Conservation (phyloP, 202 grass and related monocot species). For the Digitaria exilis region DNA sequence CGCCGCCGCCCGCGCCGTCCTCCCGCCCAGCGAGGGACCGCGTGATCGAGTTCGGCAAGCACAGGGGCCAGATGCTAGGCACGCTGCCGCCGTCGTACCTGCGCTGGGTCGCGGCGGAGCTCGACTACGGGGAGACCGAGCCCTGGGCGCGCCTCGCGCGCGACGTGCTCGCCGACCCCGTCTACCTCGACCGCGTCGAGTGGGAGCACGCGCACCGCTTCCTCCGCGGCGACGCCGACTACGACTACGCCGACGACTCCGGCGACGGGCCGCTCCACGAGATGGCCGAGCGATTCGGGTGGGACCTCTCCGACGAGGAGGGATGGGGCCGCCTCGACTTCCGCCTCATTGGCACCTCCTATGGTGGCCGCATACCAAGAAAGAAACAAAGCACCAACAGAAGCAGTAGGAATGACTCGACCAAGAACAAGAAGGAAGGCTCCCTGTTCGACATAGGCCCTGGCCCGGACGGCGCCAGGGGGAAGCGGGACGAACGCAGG, state of each 20-base stretch:
- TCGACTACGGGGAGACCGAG: slow-evolving; percentile 55
- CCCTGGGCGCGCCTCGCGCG: slow-evolving; percentile 60
- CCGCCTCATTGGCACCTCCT: slow-evolving; percentile 69
- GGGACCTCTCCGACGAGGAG: slow-evolving; percentile 77
- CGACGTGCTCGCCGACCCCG: slow-evolving; percentile 63
- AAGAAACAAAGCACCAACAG: slow-evolving; percentile 8
- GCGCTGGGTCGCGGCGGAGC: slow-evolving; percentile 56
- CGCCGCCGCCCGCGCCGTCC: not conserved
- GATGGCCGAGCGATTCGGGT: slow-evolving; percentile 72
- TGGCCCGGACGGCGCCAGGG: not conserved
- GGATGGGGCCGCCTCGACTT: slow-evolving; percentile 67
- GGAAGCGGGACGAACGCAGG: slow-evolving; percentile 52
- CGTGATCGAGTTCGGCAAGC: slow-evolving; percentile 62
- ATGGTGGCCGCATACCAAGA: slow-evolving; percentile 69
- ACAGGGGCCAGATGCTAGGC: slow-evolving; percentile 79
- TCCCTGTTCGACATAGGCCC: not conserved
- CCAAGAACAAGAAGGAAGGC: slow-evolving; percentile 2
- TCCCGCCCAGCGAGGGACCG: slow-evolving; percentile 57
- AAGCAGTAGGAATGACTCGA: not conserved
- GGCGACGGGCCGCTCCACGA: slow-evolving; percentile 57
- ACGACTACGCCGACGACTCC: slow-evolving; percentile 37
- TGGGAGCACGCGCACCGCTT: slow-evolving; percentile 78
- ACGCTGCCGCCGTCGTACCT: slow-evolving; percentile 81
- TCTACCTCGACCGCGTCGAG: slow-evolving; percentile 79
- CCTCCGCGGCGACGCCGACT: slow-evolving; percentile 60